Conservation (phyloP, 2,329 filamentous ascomycete genomes). For the Ceratocystis harringtonii region DNA sequence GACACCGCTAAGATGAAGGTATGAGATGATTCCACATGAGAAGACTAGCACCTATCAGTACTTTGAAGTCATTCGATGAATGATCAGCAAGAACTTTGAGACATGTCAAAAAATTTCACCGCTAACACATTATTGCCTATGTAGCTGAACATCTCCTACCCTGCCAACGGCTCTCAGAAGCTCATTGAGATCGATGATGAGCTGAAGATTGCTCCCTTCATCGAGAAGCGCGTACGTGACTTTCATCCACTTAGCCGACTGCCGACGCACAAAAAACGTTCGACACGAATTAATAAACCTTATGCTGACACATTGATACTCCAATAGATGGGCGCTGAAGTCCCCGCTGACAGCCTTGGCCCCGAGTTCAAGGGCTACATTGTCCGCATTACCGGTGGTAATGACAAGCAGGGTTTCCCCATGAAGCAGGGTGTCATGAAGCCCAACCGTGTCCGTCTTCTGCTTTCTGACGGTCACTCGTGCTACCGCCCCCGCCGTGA, state of each 20-base stretch:
- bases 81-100: no score
- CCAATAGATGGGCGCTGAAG: conserved; percentile 69
- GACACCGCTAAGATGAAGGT: conserved; percentile 18
- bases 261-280: conserved; percentile 14
- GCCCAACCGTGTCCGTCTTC: conserved; percentile 93
- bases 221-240: conserved; percentile 77
- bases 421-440: conserved; percentile 99
- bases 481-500: conserved; percentile 98
- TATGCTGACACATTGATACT: conserved; percentile 24
- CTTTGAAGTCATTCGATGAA: no score
- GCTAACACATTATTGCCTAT: conserved; percentile 1
- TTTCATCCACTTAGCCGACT: not conserved
- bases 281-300: conserved; percentile 11
- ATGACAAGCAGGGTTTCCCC: conserved; percentile 99
- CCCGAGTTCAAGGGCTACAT: conserved; percentile 99
- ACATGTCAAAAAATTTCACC: not conserved
- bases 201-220: conserved; percentile 96
- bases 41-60: no score
- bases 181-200: conserved; percentile 98
- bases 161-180: conserved; percentile 99
- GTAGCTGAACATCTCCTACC: conserved; percentile 63
- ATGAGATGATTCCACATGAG: not conserved
- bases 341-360: conserved; percentile 84
- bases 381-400: conserved; percentile 98
- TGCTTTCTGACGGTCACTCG: conserved; percentile 91